Evolutionary conservation across 352 stramenopile species (phyloP).

Genomic region (Phytophthora pini): DNA sequence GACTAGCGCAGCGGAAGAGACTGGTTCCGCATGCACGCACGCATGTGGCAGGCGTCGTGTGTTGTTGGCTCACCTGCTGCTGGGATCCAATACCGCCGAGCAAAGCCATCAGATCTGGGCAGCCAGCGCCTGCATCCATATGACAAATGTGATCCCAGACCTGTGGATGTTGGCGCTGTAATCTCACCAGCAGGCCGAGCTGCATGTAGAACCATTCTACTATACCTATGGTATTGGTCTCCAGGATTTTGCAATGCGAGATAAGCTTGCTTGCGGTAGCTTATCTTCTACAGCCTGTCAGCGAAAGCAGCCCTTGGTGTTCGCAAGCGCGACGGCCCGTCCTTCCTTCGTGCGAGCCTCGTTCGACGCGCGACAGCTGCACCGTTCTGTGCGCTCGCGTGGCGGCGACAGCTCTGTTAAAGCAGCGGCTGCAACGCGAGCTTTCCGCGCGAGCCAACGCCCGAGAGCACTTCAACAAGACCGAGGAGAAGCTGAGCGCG

Average conservation of each 20-base stretch:
- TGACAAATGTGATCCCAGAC: constrained; percentile 25
- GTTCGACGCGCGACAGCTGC: constrained; percentile 22
- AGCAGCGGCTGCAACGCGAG: constrained; percentile 8
- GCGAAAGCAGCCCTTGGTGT: constrained; percentile 4
- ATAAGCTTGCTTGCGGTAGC: neutral
- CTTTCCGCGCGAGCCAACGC: constrained; percentile 10
- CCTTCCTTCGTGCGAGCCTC: constrained; percentile 11
- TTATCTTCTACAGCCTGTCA: constrained; percentile 4
- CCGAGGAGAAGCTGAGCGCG: constrained; percentile 18
- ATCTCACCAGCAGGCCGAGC: constrained; percentile 10
- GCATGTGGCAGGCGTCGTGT: constrained; percentile 20
- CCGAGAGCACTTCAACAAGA: constrained; percentile 20
- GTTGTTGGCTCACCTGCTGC: neutral
- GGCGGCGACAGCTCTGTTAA: constrained; percentile 17
- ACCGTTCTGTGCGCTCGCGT: constrained; percentile 18
- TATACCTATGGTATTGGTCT: no score
- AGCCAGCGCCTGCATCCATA: constrained; percentile 24
- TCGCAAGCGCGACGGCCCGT: constrained; percentile 20
- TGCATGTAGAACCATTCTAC: neutral
- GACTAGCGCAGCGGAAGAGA: constrained; percentile 38
- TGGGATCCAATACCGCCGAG: constrained; percentile 9
- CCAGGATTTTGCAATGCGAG: no score
- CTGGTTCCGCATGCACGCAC: constrained; percentile 34
- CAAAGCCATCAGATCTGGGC: constrained; percentile 13
- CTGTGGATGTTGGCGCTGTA: neutral